phyloP scores from a whole-genome alignment of 306 rosid genomes.

The Corylus heterophylla region DNA sequence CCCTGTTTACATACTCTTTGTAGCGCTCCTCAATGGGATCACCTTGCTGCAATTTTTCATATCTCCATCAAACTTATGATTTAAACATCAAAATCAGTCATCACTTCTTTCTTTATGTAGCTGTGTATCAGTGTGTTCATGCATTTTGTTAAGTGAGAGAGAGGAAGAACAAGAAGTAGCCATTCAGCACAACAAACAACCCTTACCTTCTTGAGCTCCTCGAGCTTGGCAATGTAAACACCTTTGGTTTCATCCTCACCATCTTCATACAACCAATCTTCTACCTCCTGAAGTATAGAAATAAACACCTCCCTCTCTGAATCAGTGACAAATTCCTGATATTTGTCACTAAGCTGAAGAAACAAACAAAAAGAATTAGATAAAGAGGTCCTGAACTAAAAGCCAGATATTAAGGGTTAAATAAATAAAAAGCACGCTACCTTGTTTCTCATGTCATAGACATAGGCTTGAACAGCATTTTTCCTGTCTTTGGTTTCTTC shows the following conservation, averaged over 20 bases:
- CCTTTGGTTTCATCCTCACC: conserved; percentile 98
- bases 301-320: conserved; percentile 69
- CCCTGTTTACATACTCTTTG: conserved; percentile 72
- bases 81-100: conserved; percentile 11
- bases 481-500: conserved; percentile 97
- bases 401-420: neutral
- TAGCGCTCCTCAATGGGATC: conserved; percentile 84
- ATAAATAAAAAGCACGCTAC: conserved; percentile 19
- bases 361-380: neutral
- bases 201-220: conserved; percentile 79
- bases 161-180: neutral
- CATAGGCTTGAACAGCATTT: conserved; percentile 94
- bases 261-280: conserved; percentile 93
- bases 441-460: conserved; percentile 95
- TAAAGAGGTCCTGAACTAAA: neutral
- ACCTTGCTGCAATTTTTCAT: conserved; percentile 67
- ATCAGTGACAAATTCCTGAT: conserved; percentile 69
- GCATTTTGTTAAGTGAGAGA: neutral
- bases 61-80: conserved; percentile 8
- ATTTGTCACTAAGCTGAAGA: conserved; percentile 75
- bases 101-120: neutral
- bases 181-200: neutral
- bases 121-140: neutral
- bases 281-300: conserved; percentile 72
- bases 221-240: conserved; percentile 88